Evolutionary conservation across 169 alveolate species (phyloP).

Genomic region (Plasmodium knowlesi): DNA sequence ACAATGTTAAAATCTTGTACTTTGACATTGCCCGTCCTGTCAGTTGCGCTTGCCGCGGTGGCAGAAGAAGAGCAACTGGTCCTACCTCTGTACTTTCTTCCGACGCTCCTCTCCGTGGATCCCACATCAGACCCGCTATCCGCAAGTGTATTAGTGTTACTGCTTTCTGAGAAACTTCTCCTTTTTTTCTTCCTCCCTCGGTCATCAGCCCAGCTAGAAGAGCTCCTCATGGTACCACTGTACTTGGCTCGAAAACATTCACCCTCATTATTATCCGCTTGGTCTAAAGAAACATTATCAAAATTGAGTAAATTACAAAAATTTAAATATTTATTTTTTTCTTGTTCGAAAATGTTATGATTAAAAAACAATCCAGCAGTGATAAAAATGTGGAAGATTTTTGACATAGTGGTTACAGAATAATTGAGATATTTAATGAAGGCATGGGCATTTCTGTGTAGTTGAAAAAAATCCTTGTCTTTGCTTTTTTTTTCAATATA

Average conservation of each 20-base stretch:
- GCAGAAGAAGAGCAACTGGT: not conserved
- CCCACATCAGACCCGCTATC: not conserved
- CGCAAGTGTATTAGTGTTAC: not conserved
- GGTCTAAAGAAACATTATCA: conserved; percentile 1
- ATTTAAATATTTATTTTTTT: conserved; percentile 56
- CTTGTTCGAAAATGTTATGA: conserved; percentile 19
- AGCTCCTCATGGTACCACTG: not conserved
- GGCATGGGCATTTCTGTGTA: conserved; percentile 32
- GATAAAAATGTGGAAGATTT: conserved; percentile 31
- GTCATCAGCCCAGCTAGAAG: not conserved
- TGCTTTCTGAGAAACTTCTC: not conserved
- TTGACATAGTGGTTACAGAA: conserved; percentile 31
- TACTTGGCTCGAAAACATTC: not conserved
- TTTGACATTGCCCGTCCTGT: not conserved
- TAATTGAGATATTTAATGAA: conserved; percentile 44
- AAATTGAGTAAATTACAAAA: conserved; percentile 39
- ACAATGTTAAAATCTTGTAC: conserved; percentile 28
- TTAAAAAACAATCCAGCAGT: conserved; percentile 56
- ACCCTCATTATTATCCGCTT: not conserved
- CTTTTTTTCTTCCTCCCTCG: not conserved
- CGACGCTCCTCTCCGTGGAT: not conserved
- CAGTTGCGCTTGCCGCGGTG: not conserved
- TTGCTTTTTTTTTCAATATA: conserved; percentile 56
- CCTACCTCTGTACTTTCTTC: not conserved
- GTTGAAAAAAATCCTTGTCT: conserved; percentile 15